Base-by-base conservation (phyloP, 805 yeast species). In the Yarrowia yakushimensis region DNA sequence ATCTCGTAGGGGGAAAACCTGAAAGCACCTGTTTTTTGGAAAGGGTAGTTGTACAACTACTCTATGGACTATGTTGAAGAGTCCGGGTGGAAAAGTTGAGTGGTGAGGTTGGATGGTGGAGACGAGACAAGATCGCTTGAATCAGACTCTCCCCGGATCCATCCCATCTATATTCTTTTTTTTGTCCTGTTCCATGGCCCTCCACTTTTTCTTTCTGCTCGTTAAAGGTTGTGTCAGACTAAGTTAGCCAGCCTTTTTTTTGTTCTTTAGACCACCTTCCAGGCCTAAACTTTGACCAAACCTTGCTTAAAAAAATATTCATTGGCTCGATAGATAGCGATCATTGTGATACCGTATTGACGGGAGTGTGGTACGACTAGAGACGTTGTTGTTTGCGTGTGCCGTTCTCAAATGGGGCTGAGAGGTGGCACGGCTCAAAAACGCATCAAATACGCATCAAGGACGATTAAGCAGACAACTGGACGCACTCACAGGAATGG, bases 1-100 rank as follows among this genome's bases (percentile, higher is more conserved):
- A 18, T 18, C 52, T 45, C 52, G 52, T 45, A 18, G 52, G 48
- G 52, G 52, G 52, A 45, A 45, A 45, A 45, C 52, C 52, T 30
- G 52, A 28, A 45, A 45, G 52, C 52, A 45, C 52, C 52, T n/a
- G n/a, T 12, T 15, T 23, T 22, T 41, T 23, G 45, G 37, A 8
- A 6, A 17, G 11, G 27, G 43, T 39, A 15, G 43, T 39, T 39
- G 43, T 10, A 39, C 45, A 41, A 25, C 48, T 43, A 43, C 33
- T 43, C 48, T 43, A 43, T 43, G 48, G 48, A 25, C 33, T 25
- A n/a, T 43, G 33, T 25, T 43, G 31, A 27, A 43, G 46, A 42
- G 45, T 39, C 45, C 45, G 27, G 27, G n/a, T 25, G 13, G 22
- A 18, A 10, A 4, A 28, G 25, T 42, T 28, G 23, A 39, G n/a